Conservation (phyloP, 2,329 filamentous ascomycete species). For the Alternaria novae-zelandiae region DNA sequence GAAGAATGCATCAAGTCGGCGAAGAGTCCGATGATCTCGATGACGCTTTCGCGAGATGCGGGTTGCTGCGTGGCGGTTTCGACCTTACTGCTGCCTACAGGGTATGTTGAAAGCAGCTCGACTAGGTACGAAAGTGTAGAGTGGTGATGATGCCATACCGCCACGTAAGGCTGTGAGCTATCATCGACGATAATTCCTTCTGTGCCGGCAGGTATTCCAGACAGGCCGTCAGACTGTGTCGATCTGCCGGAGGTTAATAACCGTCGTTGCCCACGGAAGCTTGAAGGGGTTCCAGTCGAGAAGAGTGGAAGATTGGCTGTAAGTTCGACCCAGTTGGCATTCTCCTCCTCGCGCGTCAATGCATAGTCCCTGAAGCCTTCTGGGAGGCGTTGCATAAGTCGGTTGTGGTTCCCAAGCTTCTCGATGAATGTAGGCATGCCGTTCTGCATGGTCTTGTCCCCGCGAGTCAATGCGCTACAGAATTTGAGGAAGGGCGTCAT, state of each 20-base stretch:
- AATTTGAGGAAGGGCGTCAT: conserved; percentile 78
- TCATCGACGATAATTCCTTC: conserved; percentile 78
- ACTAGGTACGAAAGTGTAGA: conserved; percentile 82
- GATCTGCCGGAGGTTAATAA: conserved; percentile 24
- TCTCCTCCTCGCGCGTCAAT: conserved; percentile 83
- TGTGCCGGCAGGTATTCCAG: conserved; percentile 71
- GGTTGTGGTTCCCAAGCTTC: conserved; percentile 72
- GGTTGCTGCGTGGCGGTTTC: conserved; percentile 54
- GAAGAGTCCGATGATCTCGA: conserved; percentile 77
- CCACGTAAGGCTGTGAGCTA: conserved; percentile 71
- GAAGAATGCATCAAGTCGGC: conserved; percentile 67
- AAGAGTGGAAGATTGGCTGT: conserved; percentile 70
- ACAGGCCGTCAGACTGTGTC: conserved; percentile 47
- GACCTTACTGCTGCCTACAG: conserved; percentile 61
- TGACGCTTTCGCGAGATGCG: conserved; percentile 66
- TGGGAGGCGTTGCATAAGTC: conserved; percentile 80
- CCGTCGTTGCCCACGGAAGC: conserved; percentile 31
- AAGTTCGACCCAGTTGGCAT: conserved; percentile 78
- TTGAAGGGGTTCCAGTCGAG: conserved; percentile 22
- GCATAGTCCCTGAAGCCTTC: conserved; percentile 75
- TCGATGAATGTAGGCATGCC: conserved; percentile 61
- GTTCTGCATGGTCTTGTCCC: conserved; percentile 53
- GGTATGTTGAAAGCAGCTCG: conserved; percentile 72
- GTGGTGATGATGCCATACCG: conserved; percentile 76
- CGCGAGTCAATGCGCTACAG: conserved; percentile 67